Conservation (phyloP, 768 basidiomycete species). For the Lactarius hengduanensis region DNA sequence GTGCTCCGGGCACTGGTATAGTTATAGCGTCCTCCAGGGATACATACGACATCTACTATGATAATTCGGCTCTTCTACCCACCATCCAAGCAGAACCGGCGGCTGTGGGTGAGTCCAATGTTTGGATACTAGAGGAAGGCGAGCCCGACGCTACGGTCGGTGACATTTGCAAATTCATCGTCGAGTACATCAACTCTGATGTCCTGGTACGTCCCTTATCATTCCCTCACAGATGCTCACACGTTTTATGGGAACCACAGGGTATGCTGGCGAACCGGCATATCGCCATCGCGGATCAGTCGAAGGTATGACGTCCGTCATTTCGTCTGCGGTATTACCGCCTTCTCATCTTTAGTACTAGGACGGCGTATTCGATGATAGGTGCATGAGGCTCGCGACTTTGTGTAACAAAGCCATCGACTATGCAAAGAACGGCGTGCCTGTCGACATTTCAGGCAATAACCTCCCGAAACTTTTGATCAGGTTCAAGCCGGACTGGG, state of each 20-base stretch:
- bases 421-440: conserved; percentile 74
- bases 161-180: conserved; percentile 77
- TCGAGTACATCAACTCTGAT: conserved; percentile 83
- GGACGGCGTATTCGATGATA: conserved; percentile 59
- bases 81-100: conserved; percentile 50
- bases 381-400: conserved; percentile 57
- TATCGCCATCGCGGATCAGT: conserved; percentile 75
- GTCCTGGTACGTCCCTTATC: conserved; percentile 52
- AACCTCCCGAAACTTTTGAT: conserved; percentile 55
- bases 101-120: conserved; percentile 26
- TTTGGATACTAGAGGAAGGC: conserved; percentile 22
- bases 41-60: conserved; percentile 45
- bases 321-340: not conserved
- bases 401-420: conserved; percentile 72
- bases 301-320: conserved; percentile 44
- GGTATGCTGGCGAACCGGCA: conserved; percentile 68
- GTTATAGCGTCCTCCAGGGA: conserved; percentile 4
- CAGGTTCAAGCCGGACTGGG: conserved; percentile 77
- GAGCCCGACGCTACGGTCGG: conserved; percentile 52
- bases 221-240: not conserved
- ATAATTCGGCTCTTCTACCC: conserved; percentile 54
- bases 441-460: conserved; percentile 48
- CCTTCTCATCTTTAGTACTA: conserved; percentile 31
- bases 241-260: conserved; percentile 36
- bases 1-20: not conserved